Evolutionary conservation across 345 rosid genomes (phyloP), one percentile per base, ranked within the genome.

Genomic region (Populus euphratica): DNA sequence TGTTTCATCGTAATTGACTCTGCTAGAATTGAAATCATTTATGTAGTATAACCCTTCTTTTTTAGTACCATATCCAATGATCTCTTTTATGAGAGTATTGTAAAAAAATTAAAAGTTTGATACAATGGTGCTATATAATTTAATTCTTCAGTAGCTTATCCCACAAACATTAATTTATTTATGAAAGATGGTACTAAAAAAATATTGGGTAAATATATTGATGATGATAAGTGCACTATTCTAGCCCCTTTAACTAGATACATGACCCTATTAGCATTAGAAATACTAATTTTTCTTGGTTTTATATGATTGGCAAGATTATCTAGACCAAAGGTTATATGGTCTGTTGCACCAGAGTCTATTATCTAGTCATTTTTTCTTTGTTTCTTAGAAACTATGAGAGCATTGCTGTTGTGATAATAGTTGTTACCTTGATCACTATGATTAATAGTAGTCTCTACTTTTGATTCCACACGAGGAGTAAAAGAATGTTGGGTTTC

Each of bases 401-500:
- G 6, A 39, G 43, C 43, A 39, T 10, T 8, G 11, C 0, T 39
- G 43, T 1, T 39, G 10, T 39, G 8, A 39, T 10, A 39, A 0
- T 10, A 39, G 0, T 0, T 0, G 43, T 39, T 65, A 9, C 18
- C 8, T 65, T 65, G 1, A 31, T 39, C 11, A 8, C 11, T 39
- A 0, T 0, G 0, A 8, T 39, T 39, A 39, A 1, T 7, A 8
- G 43, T 0, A 1, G 10, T 39, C 2, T 39, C 43, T 8, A 2
- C 43, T 10, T 39, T 39, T 39, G 43, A 8, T 8, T 39, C 43
- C 43, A 39, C 2, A 39, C 1, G 2, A 10, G 16, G 16, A 31
- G 3, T 5, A 14, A 65, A 21, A 5, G 20, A 18, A 11, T 6
- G 12, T 9, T 33, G 21, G 17, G 18, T 4, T 18, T 3, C 35